Evolutionary conservation across 1,139 yeast species (phyloP).

Genomic region (Kluyveromyces marxianus): DNA sequence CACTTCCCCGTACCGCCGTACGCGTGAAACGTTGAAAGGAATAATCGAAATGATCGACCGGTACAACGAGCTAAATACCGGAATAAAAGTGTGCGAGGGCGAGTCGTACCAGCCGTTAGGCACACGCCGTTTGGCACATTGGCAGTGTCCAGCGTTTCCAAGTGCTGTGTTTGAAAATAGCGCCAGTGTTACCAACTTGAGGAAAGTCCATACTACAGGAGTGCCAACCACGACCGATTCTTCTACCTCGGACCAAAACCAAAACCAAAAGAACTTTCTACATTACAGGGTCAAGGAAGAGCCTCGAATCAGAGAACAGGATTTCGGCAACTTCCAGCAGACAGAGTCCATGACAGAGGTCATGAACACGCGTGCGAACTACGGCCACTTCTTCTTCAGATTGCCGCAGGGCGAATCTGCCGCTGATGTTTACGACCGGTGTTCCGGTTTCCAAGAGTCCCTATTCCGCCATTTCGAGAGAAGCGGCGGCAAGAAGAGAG

Average conservation of each 20-base stretch:
- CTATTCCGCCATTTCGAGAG: constrained; percentile 68
- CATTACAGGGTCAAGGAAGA: constrained; percentile 63
- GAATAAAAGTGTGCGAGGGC: constrained; percentile 12
- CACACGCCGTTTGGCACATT: constrained; percentile 19
- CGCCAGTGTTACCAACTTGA: constrained; percentile 2
- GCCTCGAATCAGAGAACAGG: constrained; percentile 88
- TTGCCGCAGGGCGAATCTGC: constrained; percentile 94
- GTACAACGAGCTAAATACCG: constrained; percentile 20
- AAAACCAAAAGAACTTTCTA: constrained; percentile 33
- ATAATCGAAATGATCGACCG: constrained; percentile 53
- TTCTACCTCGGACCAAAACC: not conserved
- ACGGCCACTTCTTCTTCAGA: constrained; percentile 86
- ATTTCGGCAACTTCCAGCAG: constrained; percentile 81
- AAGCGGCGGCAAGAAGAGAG: constrained; percentile 17
- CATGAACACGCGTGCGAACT: constrained; percentile 73
- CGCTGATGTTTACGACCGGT: constrained; percentile 87
- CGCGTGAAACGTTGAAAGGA: constrained; percentile 73
- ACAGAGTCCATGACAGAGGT: constrained; percentile 52
- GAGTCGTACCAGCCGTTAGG: constrained; percentile 20
- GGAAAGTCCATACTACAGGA: constrained; percentile 3
- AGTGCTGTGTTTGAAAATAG: constrained; percentile 24
- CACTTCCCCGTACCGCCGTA: constrained; percentile 77
- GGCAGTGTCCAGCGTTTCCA: constrained; percentile 20
- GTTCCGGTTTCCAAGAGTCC: constrained; percentile 84
- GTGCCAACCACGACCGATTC: constrained; percentile 14